Evolutionary conservation across 192 early-diverging fungal species (phyloP), one percentile per base, ranked within the genome.

Genomic region (Phycomyces blakesleeanus): DNA sequence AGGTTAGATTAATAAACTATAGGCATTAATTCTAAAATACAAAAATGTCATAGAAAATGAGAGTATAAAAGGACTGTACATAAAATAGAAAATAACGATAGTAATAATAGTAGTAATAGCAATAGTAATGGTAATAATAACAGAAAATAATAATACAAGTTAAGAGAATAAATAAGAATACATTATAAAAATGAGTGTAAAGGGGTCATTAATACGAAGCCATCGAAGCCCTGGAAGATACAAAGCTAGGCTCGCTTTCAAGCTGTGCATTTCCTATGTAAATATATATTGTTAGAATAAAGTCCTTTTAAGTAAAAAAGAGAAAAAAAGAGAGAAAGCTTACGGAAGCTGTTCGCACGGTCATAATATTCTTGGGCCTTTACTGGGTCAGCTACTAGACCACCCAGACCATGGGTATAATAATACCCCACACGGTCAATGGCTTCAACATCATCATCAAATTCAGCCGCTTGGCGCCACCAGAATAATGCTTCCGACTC

Each of bases 381-480:
- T 16, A 11, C 15, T 25, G 21, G 44, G 18, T 54, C 25, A 0
- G 15, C 27, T 12, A 15, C 20, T 18, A 15, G 44, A 47, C 51
- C 61, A 24, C 16, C 42, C 27, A 67, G 57, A 10, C 67, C 72
- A 27, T 60, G 50, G 15, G 61, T 57, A 25, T 70, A 59, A 26
- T 63, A 66, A 21, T 61, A 27, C 1, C 49, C 60, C 10, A 69
- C 57, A 27, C 63, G 44, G 2, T 21, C 22, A 0, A 69, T 27
- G 39, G 73, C 67, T 51, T 75, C 68, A 1, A 51, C 58, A 37
- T 65, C 56, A 40, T 66, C 64, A 14, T 47, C 44, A 37, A 66
- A 55, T 29, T 51, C 68, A 50, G 72, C 67, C 21, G 67, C 68
- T 40, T 51, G 57, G 25, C 38, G 47, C 67, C 73, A 75, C 18